These are phyloP conservation scores for Botrytis fabae DNA, from an alignment of 2,329 filamentous ascomycete genomes.

Conservation along the genomic window DNA sequence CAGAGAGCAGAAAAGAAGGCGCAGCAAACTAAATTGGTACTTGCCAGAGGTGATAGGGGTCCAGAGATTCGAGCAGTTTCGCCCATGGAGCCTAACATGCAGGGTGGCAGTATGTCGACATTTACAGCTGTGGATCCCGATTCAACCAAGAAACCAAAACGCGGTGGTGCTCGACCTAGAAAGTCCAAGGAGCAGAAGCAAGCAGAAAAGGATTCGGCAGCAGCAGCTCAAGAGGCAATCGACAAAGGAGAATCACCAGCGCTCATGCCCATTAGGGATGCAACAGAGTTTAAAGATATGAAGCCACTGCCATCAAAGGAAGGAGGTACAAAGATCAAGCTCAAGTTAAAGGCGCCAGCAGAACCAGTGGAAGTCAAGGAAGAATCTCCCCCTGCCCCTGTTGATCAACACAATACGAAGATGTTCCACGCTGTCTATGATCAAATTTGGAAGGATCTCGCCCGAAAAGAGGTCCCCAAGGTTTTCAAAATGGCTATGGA, in stretches of 20 bases:
- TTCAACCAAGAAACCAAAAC: conserved; percentile 52
- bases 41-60: conserved; percentile 83
- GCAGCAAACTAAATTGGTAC: conserved; percentile 80
- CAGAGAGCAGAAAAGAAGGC: conserved; percentile 92
- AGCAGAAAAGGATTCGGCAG: conserved; percentile 78
- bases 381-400: conserved; percentile 45
- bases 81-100: conserved; percentile 74
- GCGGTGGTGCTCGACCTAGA: conserved; percentile 66
- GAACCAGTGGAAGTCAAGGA: conserved; percentile 38
- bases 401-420: conserved; percentile 71
- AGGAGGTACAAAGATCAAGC: conserved; percentile 62
- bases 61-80: conserved; percentile 66
- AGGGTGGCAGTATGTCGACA: conserved; percentile 81
- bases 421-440: conserved; percentile 97
- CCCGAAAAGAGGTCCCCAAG: conserved; percentile 90
- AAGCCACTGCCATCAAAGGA: conserved; percentile 39
- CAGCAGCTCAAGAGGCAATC: conserved; percentile 81
- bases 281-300: conserved; percentile 13
- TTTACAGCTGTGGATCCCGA: conserved; percentile 62
- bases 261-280: conserved; percentile 45
- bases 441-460: conserved; percentile 94
- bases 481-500: conserved; percentile 84
- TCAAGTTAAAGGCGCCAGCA: conserved; percentile 45
- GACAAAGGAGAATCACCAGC: conserved; percentile 76
- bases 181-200: conserved; percentile 89